Evolutionary conservation across 192 early-diverging fungal genomes (phyloP).

Genomic region (Haplosporangium gracile): DNA sequence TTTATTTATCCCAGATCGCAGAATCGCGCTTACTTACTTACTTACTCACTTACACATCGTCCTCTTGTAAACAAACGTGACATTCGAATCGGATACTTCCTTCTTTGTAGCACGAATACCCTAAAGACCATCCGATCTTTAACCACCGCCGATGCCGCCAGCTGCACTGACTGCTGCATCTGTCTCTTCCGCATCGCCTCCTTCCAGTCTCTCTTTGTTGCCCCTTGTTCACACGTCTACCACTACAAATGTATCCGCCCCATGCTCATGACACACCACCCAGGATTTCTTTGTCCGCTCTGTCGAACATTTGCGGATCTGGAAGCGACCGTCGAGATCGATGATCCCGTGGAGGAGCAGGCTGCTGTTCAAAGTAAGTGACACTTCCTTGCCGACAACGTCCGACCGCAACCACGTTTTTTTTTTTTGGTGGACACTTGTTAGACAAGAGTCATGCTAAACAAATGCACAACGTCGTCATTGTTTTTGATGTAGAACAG

Average conservation of each 20-base stretch:
- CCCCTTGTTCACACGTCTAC: slow-evolving; percentile 94
- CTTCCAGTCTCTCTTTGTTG: slow-evolving; percentile 92
- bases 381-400: not conserved
- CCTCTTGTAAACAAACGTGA: slow-evolving; percentile 6
- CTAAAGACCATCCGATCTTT: slow-evolving; percentile 63
- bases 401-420: not conserved
- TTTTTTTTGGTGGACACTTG: not conserved
- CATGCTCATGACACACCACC: slow-evolving; percentile 75
- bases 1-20: not conserved
- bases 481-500: not conserved
- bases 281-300: slow-evolving; percentile 89
- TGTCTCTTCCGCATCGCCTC: slow-evolving; percentile 89
- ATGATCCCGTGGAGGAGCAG: slow-evolving; percentile 62
- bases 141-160: slow-evolving; percentile 60
- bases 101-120: slow-evolving; percentile 52
- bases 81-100: not conserved
- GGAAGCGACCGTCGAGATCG: slow-evolving; percentile 79
- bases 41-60: too few relatives aligned
- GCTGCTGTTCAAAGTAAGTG: slow-evolving; percentile 13
- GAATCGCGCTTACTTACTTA: not conserved
- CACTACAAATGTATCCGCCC: slow-evolving; percentile 95
- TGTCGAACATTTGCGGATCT: slow-evolving; percentile 95
- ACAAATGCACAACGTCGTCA: not conserved
- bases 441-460: not conserved
- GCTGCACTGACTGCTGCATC: slow-evolving; percentile 85